Evolutionary conservation across 257 asterid species (phyloP), one percentile per base, ranked within the genome.

Genomic region (Cinchona pubescens): DNA sequence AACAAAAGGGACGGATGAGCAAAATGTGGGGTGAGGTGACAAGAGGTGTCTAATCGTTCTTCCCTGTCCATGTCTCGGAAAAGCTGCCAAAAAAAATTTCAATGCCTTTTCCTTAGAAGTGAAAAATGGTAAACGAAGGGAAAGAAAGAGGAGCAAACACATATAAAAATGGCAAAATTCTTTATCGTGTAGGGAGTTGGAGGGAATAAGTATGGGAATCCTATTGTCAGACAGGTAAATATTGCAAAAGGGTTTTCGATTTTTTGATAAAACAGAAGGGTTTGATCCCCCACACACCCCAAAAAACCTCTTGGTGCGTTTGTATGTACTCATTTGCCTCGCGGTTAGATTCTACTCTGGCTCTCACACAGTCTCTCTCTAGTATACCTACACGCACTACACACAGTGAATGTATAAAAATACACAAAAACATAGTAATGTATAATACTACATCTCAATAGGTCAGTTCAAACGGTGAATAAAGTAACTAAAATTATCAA

Each of bases 151-250:
- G 70, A 40, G 34, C 11, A 68, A 16, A 15, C 16, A 7, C 30
- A 37, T 70, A 51, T 42, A 75, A 82, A 81, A 79, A 48, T 66
- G 75, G 79, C 37, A 72, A 76, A 37, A 16, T n/a, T 75, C n/a
- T 71, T 78, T 83, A 83, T 80, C 87, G 91, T 85, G 78, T 90
- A 88, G 85, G 82, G 93, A 56, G 65, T 88, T 90, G 93, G 90
- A 87, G 85, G 89, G 76, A 81, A 87, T 87, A 77, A 81, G 90
- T 84, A 85, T 87, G 92, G 84, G 92, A 88, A 88, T 86, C 89
- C 80, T 82, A 51, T 55, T 87, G 96, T 86, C 94, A 88, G 90
- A 79, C 65, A 18, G 18, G 25, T n/a, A n/a, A 15, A n/a, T 23
- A 77, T 48, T 1, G 32, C 18, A 18, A 14, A 63, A 19, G 43